These are phyloP conservation scores for Tubosaeta sp. DNA, from an alignment of 768 basidiomycete genomes.

Conservation along the genomic window DNA sequence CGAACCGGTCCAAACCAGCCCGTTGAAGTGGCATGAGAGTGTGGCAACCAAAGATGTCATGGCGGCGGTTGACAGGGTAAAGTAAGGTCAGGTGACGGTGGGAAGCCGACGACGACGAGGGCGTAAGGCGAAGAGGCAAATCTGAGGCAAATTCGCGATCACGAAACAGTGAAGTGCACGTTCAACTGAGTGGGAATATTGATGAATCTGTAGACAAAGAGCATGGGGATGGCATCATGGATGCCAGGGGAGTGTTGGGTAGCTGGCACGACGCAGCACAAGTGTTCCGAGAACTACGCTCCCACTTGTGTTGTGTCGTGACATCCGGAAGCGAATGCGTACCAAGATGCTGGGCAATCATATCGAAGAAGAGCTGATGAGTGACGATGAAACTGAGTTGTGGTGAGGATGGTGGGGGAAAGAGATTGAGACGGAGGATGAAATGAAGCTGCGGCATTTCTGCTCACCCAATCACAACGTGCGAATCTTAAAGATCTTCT, in stretches of 20 bases:
- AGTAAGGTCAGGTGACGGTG: conserved; percentile 6
- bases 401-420: too few relatives aligned
- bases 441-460: too few relatives aligned
- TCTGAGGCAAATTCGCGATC: not conserved
- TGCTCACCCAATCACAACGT: too few relatives aligned
- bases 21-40: not conserved
- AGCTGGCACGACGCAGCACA: conserved; percentile 22
- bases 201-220: conserved; percentile 2
- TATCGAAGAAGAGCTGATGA: not conserved
- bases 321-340: conserved; percentile 1
- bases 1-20: conserved; percentile 6
- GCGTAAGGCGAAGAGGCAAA: too few relatives aligned
- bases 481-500: too few relatives aligned
- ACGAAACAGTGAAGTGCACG: not conserved
- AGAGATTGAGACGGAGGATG: too few relatives aligned
- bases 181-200: not conserved
- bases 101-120: not conserved
- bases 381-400: not conserved
- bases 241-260: not conserved
- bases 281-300: conserved; percentile 47
- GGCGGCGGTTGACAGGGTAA: not conserved
- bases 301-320: conserved; percentile 32
- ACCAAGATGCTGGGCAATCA: not conserved
- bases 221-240: not conserved
- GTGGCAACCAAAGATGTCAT: not conserved